A percentile compares a stretch with the other conserved stretches of the same genome.
phyloP scores from a whole-genome alignment of 192 early-diverging fungal genomes.

The Coemansia sp. region DNA sequence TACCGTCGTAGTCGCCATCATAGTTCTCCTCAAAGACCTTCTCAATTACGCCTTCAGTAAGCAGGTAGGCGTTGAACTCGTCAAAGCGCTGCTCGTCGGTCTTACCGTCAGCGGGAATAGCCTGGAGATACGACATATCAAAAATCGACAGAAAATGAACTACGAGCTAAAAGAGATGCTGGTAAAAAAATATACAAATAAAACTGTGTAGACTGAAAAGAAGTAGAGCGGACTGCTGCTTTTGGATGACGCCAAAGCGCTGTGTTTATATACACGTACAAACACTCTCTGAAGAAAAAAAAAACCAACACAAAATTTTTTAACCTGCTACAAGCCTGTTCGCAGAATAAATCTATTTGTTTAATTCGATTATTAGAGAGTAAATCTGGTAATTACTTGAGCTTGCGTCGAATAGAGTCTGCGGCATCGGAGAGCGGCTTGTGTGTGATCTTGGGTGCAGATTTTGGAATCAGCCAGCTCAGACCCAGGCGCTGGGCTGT shows the following conservation, averaged over 20 bases:
- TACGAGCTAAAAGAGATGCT: not conserved
- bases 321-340: not conserved
- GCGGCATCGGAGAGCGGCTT: conserved; percentile 38
- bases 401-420: conserved; percentile 41
- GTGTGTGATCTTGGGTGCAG: conserved; percentile 32
- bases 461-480: conserved; percentile 53
- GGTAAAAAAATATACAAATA: conserved; percentile 13
- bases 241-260: not conserved
- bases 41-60: conserved; percentile 47
- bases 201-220: not conserved
- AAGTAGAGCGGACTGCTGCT: not conserved
- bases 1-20: conserved; percentile 42
- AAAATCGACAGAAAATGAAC: too few relatives aligned
- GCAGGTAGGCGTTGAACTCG: conserved; percentile 37
- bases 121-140: conserved; percentile 43
- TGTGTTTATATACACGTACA: not conserved
- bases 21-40: conserved; percentile 41
- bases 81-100: conserved; percentile 52
- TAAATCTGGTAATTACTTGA: conserved; percentile 28
- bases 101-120: conserved; percentile 44
- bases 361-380: not conserved
- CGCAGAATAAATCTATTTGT: not conserved
- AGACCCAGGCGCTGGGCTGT: conserved; percentile 45
- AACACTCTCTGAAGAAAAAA: not conserved
- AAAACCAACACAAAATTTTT: conserved; percentile 3